A percentile compares a stretch with the other conserved stretches of the same genome.
phyloP scores from a whole-genome alignment of 1,284 basidiomycete species.

The Ustilago cynodontis region DNA sequence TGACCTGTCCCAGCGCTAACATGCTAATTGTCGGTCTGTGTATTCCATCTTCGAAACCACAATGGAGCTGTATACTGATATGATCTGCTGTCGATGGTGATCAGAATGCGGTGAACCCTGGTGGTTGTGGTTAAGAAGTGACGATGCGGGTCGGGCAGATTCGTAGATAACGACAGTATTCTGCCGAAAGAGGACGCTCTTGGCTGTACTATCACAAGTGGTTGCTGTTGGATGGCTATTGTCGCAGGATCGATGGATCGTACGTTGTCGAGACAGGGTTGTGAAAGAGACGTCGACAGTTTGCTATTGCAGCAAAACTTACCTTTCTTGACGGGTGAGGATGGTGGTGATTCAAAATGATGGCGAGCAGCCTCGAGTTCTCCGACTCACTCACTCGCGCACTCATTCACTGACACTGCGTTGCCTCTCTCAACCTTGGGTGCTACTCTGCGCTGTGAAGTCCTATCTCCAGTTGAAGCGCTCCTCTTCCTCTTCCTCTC shows the following conservation, averaged over 20 bases:
- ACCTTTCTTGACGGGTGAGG: conserved; percentile 50
- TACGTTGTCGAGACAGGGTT: conserved; percentile 6
- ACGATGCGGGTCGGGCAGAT: no score
- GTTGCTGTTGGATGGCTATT: conserved; percentile 4
- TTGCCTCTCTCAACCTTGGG: not conserved
- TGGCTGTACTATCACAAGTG: not conserved
- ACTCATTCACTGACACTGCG: not conserved
- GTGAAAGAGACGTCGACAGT: conserved; percentile 23
- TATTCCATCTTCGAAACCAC: not conserved
- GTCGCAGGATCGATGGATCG: not conserved
- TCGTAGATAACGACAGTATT: not conserved
- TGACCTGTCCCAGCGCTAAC: no score
- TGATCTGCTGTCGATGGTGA: not conserved
- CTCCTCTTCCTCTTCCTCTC: no score
- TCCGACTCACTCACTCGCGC: conserved; percentile 18
- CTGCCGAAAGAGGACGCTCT: not conserved
- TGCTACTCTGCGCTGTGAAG: not conserved
- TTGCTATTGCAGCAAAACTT: conserved; percentile 19
- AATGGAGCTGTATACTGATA: not conserved
- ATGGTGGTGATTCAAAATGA: conserved; percentile 51
- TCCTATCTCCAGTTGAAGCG: no score
- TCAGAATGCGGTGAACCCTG: not conserved
- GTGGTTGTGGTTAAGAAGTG: no score
- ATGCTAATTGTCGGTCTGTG: no score
- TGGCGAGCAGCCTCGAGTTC: conserved; percentile 20